A percentile compares a stretch with the other conserved stretches of the same genome.
phyloP scores from a whole-genome alignment of 495 filamentous ascomycete species.

The Mytilinidion resinicola region DNA sequence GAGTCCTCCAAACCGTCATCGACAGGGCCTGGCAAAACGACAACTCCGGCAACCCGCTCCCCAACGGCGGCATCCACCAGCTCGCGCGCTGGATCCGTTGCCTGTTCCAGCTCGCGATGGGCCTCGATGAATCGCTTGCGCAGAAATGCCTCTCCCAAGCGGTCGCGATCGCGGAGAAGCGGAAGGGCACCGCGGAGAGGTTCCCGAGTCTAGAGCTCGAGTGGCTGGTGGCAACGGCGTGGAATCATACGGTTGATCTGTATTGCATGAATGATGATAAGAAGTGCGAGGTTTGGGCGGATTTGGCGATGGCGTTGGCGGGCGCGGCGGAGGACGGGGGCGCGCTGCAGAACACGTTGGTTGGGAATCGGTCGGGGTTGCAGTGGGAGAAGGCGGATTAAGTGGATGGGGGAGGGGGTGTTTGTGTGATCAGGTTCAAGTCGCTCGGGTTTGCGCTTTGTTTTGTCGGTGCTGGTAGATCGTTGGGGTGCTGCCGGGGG shows the following conservation, averaged over 20 bases:
- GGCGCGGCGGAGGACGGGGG: slow-evolving; percentile 48
- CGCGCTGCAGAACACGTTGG: slow-evolving; percentile 46
- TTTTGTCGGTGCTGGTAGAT: too few relatives aligned
- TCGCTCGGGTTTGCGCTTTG: too few relatives aligned
- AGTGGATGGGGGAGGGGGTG: too few relatives aligned
- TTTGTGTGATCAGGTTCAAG: too few relatives aligned
- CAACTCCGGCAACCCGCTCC: slow-evolving; percentile 9
- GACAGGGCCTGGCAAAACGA: slow-evolving; percentile 55
- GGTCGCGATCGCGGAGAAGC: slow-evolving; percentile 26
- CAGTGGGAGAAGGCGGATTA: slow-evolving; percentile 11
- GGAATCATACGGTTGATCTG: slow-evolving; percentile 72
- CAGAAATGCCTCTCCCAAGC: slow-evolving; percentile 36
- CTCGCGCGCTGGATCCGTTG: slow-evolving; percentile 68
- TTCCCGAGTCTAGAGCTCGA: slow-evolving; percentile 70
- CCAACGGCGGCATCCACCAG: slow-evolving; percentile 40
- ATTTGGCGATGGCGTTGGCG: slow-evolving; percentile 59
- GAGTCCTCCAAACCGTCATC: slow-evolving; percentile 47
- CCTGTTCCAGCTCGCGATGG: slow-evolving; percentile 60
- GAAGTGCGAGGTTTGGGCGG: slow-evolving; percentile 57
- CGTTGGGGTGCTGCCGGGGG: too few relatives aligned
- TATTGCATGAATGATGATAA: slow-evolving; percentile 53
- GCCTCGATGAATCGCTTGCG: slow-evolving; percentile 29
- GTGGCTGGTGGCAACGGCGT: slow-evolving; percentile 67
- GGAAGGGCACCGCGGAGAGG: slow-evolving; percentile 24
- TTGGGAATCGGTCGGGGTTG: slow-evolving; percentile 41